Conservation (phyloP, 352 stramenopile genomes). For the Globisporangium cederbergense region DNA sequence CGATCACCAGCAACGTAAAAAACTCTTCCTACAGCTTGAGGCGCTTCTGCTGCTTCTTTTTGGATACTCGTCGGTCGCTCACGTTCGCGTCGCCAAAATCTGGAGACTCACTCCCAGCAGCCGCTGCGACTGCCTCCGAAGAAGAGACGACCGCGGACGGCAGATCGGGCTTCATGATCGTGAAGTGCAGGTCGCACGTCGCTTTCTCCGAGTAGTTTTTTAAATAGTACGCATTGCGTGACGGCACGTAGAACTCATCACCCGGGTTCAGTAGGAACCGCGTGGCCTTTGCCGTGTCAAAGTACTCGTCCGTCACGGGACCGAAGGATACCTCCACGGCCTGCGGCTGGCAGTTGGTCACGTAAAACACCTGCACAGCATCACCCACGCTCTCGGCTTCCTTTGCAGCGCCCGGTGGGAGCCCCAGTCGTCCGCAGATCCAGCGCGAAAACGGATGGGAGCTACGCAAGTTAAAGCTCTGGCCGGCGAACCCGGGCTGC, state of each 20-base stretch:
- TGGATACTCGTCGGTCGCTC: conserved; percentile 8
- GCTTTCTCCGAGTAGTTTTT: conserved; percentile 93
- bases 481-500: conserved; percentile 65
- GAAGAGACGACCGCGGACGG: conserved; percentile 7
- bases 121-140: not conserved
- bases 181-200: conserved; percentile 92
- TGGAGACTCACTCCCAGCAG: not conserved
- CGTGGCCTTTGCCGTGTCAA: conserved; percentile 89
- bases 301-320: conserved; percentile 71
- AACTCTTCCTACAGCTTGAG: conserved; percentile 9
- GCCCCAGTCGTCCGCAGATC: conserved; percentile 89
- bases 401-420: conserved; percentile 94
- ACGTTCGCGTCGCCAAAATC: conserved; percentile 6
- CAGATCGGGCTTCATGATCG: conserved; percentile 88
- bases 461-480: conserved; percentile 87
- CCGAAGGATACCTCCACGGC: conserved; percentile 72
- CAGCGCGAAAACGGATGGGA: conserved; percentile 70
- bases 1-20: no score
- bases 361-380: conserved; percentile 94
- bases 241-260: conserved; percentile 96
- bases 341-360: conserved; percentile 85
- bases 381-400: conserved; percentile 92
- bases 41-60: conserved; percentile 14
- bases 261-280: conserved; percentile 91
- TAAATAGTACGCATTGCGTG: conserved; percentile 95